phyloP scores from a whole-genome alignment of 169 alveolate species.

The Plasmodium reichenowi region DNA sequence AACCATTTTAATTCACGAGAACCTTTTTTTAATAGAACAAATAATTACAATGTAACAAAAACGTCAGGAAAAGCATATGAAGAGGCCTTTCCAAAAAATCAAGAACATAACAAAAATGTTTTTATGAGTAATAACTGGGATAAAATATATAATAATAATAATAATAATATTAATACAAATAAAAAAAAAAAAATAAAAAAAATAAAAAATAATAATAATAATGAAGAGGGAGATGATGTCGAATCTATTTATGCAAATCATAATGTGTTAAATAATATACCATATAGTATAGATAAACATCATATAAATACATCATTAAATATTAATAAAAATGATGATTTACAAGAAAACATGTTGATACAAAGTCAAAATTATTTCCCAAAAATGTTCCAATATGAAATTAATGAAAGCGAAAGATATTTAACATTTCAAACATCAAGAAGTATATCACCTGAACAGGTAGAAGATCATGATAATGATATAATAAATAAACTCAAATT shows the following conservation, averaged over 20 bases:
- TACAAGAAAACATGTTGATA: not conserved
- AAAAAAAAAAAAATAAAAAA: not conserved
- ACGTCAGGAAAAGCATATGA: constrained; percentile 6
- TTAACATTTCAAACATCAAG: not conserved
- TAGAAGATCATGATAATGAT: not conserved
- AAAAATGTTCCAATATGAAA: not conserved
- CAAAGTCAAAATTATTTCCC: not conserved
- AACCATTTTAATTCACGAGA: not conserved
- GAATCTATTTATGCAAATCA: no score
- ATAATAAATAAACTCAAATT: no score
- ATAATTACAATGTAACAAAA: not conserved
- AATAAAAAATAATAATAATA: not conserved
- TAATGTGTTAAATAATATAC: no score
- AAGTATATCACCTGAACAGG: not conserved
- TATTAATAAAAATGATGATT: not conserved
- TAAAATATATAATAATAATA: not conserved
- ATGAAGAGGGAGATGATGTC: not conserved
- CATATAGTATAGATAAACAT: no score
- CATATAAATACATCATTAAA: not conserved
- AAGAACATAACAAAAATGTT: constrained; percentile 1
- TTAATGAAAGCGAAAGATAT: not conserved
- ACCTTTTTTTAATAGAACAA: constrained; percentile 8
- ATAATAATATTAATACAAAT: not conserved
- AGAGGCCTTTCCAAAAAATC: constrained; percentile 7
- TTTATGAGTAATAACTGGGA: not conserved